These are phyloP conservation scores for Colletotrichum sp. DNA, from an alignment of 2,329 filamentous ascomycete species.

Conservation along the genomic window DNA sequence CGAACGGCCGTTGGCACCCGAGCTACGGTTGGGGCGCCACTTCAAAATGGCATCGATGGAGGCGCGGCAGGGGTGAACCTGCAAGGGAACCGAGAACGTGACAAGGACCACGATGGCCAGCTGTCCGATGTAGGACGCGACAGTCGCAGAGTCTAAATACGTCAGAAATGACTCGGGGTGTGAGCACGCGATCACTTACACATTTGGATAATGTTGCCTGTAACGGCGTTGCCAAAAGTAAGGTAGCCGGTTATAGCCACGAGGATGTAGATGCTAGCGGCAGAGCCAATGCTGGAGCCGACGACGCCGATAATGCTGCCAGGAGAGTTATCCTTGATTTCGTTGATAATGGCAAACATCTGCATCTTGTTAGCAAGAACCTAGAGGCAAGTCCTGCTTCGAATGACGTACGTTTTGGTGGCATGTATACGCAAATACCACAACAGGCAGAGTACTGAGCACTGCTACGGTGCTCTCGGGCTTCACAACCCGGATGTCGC, in stretches of 20 bases:
- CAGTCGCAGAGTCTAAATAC: constrained; percentile 67
- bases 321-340: constrained; percentile 86
- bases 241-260: constrained; percentile 96
- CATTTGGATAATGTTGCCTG: constrained; percentile 93
- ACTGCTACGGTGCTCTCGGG: constrained; percentile 82
- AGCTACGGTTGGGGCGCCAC: constrained; percentile 73
- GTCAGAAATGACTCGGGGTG: constrained; percentile 17
- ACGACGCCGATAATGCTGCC: constrained; percentile 80
- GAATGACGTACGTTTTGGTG: constrained; percentile 82
- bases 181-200: constrained; percentile 58
- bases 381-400: neutral
- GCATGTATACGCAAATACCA: constrained; percentile 99
- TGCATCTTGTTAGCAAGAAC: constrained; percentile 42
- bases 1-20: constrained; percentile 40
- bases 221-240: constrained; percentile 88
- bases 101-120: constrained; percentile 95
- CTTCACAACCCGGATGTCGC: constrained; percentile 75
- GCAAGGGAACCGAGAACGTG: constrained; percentile 94
- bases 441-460: constrained; percentile 87
- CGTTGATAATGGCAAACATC: constrained; percentile 99
- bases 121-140: constrained; percentile 89
- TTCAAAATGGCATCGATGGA: constrained; percentile 92
- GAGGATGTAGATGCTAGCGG: constrained; percentile 85
- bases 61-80: constrained; percentile 95
- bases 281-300: constrained; percentile 82